phyloP scores from a whole-genome alignment of 768 basidiomycete genomes.

The Mycena albidolilacea region DNA sequence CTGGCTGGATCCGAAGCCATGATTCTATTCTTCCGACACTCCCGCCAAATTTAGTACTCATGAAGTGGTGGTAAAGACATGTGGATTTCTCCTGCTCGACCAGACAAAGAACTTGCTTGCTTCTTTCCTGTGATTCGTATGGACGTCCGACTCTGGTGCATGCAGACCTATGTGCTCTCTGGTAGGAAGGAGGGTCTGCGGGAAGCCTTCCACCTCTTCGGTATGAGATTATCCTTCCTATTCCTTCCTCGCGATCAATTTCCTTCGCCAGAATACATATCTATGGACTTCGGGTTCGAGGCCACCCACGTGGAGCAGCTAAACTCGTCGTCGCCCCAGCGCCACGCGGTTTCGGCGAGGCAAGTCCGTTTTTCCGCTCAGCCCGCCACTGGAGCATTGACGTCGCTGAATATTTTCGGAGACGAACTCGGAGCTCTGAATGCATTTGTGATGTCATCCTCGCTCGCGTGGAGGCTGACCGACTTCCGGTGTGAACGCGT shows the following conservation, averaged over 20 bases:
- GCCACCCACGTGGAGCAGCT: neutral
- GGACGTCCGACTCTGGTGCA: too few species aligned
- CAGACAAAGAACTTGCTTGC: too few species aligned
- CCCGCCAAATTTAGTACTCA: too few species aligned
- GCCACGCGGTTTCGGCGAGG: slow-evolving; percentile 1
- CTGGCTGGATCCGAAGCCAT: too few species aligned
- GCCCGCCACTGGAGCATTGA: neutral
- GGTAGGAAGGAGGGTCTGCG: too few species aligned
- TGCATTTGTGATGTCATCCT: slow-evolving; percentile 14
- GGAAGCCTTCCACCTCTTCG: neutral
- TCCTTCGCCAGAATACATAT: neutral
- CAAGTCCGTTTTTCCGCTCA: neutral
- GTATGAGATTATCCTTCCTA: neutral
- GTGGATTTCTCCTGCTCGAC: too few species aligned
- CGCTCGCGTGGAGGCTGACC: slow-evolving; percentile 23
- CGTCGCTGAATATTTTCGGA: neutral
- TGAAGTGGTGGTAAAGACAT: too few species aligned
- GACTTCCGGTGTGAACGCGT: slow-evolving; percentile 21
- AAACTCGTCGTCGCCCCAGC: neutral
- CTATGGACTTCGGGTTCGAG: neutral
- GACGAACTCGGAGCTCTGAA: neutral
- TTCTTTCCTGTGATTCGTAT: too few species aligned
- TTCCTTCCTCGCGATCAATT: neutral
- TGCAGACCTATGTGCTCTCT: too few species aligned
- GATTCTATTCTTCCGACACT: too few species aligned